Percentiles rank a stretch among this genome's conserved stretches.
Evolutionary conservation across 1,284 basidiomycete genomes (phyloP).

Genomic region (Trametes sp.): DNA sequence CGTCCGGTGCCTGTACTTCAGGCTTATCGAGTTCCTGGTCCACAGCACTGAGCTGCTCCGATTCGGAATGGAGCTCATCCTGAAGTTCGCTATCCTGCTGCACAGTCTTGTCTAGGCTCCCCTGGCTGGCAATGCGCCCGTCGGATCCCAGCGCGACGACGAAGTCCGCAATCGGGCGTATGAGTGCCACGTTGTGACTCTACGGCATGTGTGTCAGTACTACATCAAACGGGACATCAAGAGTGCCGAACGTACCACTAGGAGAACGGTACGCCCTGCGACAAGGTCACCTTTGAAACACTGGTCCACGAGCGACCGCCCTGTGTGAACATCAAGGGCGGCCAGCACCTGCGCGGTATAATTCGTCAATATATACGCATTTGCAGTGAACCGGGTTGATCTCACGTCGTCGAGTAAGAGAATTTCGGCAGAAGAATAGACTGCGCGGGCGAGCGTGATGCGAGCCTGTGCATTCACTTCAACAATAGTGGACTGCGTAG

Average conservation of each 20-base stretch:
- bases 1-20: slow-evolving; percentile 41
- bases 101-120: slow-evolving; percentile 54
- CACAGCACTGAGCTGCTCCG: slow-evolving; percentile 40
- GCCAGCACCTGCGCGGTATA: slow-evolving; percentile 48
- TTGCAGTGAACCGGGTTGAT: slow-evolving; percentile 26
- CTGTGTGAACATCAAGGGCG: slow-evolving; percentile 68
- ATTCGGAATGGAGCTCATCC: slow-evolving; percentile 49
- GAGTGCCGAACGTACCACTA: slow-evolving; percentile 61
- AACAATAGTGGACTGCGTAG: background rate
- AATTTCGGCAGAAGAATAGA: slow-evolving; percentile 71
- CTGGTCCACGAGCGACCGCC: slow-evolving; percentile 78
- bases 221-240: too few species aligned
- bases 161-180: slow-evolving; percentile 67
- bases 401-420: slow-evolving; percentile 71
- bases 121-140: slow-evolving; percentile 57
- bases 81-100: slow-evolving; percentile 47
- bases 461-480: slow-evolving; percentile 73
- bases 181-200: slow-evolving; percentile 58
- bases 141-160: slow-evolving; percentile 65
- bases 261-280: slow-evolving; percentile 72
- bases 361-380: background rate
- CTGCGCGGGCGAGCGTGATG: slow-evolving; percentile 75
- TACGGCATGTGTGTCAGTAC: slow-evolving; percentile 1
- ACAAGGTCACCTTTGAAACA: slow-evolving; percentile 76
- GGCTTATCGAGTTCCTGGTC: slow-evolving; percentile 36